Evolutionary conservation across 306 rosid genomes (phyloP), one percentile per base, ranked within the genome.

Genomic region (Sicyos edulis): DNA sequence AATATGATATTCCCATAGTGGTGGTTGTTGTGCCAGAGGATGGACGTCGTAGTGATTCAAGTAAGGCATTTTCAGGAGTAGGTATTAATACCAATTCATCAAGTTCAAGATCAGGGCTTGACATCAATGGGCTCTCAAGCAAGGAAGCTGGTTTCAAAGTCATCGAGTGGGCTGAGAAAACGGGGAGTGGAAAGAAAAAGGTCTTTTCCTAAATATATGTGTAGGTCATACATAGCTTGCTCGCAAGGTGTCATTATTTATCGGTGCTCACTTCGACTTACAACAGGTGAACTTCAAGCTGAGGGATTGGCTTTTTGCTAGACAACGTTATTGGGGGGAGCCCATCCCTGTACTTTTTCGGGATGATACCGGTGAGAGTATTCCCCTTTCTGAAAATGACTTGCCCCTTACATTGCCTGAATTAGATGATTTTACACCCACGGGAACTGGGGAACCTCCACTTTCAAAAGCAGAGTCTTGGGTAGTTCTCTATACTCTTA

Each of bases 231-330:
- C 69, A 3, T 67, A 15, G 72, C 11, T 67, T 67, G 12, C 5
- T 6, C n/a, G 53, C 29, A 24, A 21, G 19, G 16, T 4, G 15
- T 11, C n/a, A 47, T 65, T 67, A 12, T 54, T 67, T 67, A 67
- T 67, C 37, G 1, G 12, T 45, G 29, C 61, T 68, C 54, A 68
- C 73, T 12, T 51, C 64, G 47, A 82, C 58, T 70, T 74, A 53
- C 49, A 83, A 73, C 76, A 93, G 98, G 96, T 93, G 78, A 93
- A 93, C 80, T 90, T 79, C 85, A 93, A 88, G 82, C 84, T 93
- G 85, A 88, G 98, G 86, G 98, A 93, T 79, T 90, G 98, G 98
- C 98, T 93, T 74, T 93, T 93, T 88, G 98, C 98, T 72, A 86
- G 98, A 55, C 98, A 93, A 79, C 92, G 98, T 13, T 93, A 93